Evolutionary conservation across 257 asterid species (phyloP).

Genomic region (Ocimum tenuiflorum): DNA sequence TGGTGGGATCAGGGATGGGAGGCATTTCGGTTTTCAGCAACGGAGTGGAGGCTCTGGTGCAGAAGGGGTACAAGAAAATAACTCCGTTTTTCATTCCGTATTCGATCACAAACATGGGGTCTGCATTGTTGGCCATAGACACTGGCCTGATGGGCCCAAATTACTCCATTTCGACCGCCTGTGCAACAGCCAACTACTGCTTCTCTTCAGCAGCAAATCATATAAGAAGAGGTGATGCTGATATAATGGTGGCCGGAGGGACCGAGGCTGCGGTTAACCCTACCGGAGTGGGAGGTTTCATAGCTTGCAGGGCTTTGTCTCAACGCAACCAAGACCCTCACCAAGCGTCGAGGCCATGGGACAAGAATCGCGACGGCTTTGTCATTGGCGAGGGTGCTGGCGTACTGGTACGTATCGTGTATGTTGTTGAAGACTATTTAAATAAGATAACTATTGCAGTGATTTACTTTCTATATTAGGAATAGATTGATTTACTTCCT

Average conservation of each 20-base stretch:
- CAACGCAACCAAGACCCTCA: constrained; percentile 34
- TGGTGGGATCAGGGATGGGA: constrained; percentile 43
- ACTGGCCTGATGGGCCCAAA: constrained; percentile 44
- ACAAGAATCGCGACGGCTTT: constrained; percentile 57
- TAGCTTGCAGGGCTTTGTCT: constrained; percentile 44
- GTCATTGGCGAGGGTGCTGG: constrained; percentile 76
- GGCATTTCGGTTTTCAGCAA: constrained; percentile 36
- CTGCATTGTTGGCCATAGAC: constrained; percentile 38
- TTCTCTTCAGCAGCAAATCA: constrained; percentile 40
- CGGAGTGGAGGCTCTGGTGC: constrained; percentile 32
- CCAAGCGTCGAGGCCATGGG: constrained; percentile 74
- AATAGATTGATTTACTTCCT: no score
- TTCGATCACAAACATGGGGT: constrained; percentile 41
- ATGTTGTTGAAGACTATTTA: no score
- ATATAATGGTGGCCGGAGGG: constrained; percentile 43
- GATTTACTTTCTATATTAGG: no score
- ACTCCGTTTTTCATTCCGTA: constrained; percentile 44
- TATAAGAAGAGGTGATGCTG: constrained; percentile 40
- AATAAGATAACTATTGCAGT: no score
- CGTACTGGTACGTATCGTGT: constrained; percentile 35
- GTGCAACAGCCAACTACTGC: constrained; percentile 47
- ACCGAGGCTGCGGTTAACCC: constrained; percentile 27
- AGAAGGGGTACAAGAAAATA: constrained; percentile 42
- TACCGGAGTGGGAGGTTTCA: constrained; percentile 38
- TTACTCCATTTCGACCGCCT: constrained; percentile 40